A percentile compares a stretch with the other conserved stretches of the same genome.
Evolutionary conservation across 2,329 filamentous ascomycete species (phyloP).

Genomic region (Calonectria naviculata): DNA sequence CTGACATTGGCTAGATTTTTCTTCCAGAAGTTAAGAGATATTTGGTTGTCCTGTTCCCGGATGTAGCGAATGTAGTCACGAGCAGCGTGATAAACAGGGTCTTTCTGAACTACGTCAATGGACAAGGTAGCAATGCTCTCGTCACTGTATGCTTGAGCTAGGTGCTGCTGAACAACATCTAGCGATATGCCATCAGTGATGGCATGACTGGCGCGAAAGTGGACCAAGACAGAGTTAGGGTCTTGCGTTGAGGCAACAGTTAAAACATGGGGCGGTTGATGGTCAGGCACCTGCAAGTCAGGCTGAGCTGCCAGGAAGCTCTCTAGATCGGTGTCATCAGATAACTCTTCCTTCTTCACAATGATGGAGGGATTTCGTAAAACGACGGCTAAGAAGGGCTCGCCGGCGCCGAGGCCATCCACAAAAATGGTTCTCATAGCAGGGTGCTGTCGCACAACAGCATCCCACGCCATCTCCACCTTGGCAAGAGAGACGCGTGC

Average conservation of each 20-base stretch:
- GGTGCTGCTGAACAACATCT: background rate
- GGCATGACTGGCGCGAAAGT: background rate
- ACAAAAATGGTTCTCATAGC: conserved; percentile 18
- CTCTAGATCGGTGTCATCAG: background rate
- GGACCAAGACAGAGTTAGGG: background rate
- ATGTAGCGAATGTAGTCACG: background rate
- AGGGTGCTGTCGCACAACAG: conserved; percentile 5
- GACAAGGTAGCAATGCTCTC: background rate
- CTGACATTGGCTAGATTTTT: background rate
- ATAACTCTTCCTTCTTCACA: background rate
- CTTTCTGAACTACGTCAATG: background rate
- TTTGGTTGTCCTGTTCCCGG: background rate
- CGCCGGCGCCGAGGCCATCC: conserved; percentile 5
- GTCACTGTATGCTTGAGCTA: background rate
- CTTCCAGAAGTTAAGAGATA: background rate
- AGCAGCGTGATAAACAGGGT: background rate
- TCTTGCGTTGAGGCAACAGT: background rate
- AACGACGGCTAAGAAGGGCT: background rate
- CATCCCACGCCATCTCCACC: background rate
- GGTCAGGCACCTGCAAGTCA: background rate
- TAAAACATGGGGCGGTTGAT: background rate
- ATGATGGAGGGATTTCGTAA: background rate
- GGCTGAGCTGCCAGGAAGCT: background rate
- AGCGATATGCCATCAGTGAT: background rate
- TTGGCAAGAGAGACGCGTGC: background rate